Conservation (phyloP, 257 asterid genomes). For the Salvia miltiorrhiza region DNA sequence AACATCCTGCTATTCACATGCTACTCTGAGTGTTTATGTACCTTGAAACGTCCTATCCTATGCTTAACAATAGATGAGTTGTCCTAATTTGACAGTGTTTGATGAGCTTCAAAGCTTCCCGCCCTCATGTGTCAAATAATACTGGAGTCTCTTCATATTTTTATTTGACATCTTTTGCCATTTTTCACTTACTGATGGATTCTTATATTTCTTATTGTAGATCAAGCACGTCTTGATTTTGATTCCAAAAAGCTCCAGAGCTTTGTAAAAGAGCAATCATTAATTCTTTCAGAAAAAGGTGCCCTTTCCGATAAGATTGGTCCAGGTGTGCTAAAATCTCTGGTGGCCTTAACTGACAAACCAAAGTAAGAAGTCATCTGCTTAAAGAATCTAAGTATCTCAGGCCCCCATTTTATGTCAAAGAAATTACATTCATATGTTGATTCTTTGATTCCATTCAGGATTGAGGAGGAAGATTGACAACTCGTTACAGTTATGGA, state of each 20-base stretch:
- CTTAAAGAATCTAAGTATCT: constrained; percentile 1
- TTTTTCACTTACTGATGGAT: background rate
- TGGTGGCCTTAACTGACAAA: constrained; percentile 72
- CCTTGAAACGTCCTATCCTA: background rate
- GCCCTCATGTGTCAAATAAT: background rate
- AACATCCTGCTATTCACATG: background rate
- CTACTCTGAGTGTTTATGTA: background rate
- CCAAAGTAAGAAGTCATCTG: constrained; percentile 40
- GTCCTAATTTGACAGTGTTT: background rate
- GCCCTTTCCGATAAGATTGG: constrained; percentile 74
- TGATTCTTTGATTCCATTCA: constrained; percentile 27
- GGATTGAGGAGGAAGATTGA: constrained; percentile 36
- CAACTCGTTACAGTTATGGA: constrained; percentile 13
- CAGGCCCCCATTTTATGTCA: background rate
- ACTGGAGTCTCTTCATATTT: background rate
- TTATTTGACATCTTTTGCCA: background rate
- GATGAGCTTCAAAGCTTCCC: background rate
- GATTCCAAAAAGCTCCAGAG: constrained; percentile 88
- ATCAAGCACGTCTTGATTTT: constrained; percentile 68
- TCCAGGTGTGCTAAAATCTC: constrained; percentile 80
- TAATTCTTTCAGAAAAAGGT: constrained; percentile 66
- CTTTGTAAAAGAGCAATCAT: constrained; percentile 74
- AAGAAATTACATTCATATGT: constrained; percentile 2
- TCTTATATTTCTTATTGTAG: constrained; percentile 39
- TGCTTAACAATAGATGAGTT: background rate